Evolutionary conservation across 192 early-diverging fungal genomes (phyloP), one percentile per base, ranked within the genome.

Genomic region (Pilaira anomala): DNA sequence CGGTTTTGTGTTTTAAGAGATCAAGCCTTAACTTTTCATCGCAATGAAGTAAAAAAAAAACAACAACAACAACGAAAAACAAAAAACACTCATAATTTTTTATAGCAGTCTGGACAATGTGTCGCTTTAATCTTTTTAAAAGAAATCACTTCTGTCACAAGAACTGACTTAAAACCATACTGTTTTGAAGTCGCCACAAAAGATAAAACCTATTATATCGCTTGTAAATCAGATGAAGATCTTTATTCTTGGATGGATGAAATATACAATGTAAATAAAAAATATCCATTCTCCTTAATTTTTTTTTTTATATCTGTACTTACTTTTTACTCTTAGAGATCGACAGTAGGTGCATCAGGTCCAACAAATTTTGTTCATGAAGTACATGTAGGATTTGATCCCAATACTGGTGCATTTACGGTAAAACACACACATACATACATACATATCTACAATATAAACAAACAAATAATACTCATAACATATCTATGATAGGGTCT

Each of bases 161-260:
- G 97, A 45, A 92, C 90, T 12, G 92, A 97, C 55, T 70, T 91
- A 41, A 96, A 95, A 73, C 82, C 87, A 36, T 98, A 94, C 71
- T 97, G 91, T 66, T 93, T 99, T 70, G 95, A 97, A 69, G 82
- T 99, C 41, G 85, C 86, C 46, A 95, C 95, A 29, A 93, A 91
- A 71, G 96, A 97, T 51, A 91, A 93, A 79, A 90, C 88, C 48
- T 97, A 93, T 72, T 95, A 87, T 72, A 80, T 99, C 41, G 84
- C 93, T 16, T 95, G 93, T 72, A 92, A 89, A 69, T 93, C 84
- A 67, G 97, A 99, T 69, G 94, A 96, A 69, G 96, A 99, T 66
- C 80, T 99, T 28, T 99, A 99, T 75, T 89, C 90, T 44, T 99
- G 97, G 97, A 93, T 97, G 84, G 96, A 99, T 68, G 91, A 93